Evolutionary conservation across 768 basidiomycete genomes (phyloP).

Genomic region (Amanita pallidorosea): DNA sequence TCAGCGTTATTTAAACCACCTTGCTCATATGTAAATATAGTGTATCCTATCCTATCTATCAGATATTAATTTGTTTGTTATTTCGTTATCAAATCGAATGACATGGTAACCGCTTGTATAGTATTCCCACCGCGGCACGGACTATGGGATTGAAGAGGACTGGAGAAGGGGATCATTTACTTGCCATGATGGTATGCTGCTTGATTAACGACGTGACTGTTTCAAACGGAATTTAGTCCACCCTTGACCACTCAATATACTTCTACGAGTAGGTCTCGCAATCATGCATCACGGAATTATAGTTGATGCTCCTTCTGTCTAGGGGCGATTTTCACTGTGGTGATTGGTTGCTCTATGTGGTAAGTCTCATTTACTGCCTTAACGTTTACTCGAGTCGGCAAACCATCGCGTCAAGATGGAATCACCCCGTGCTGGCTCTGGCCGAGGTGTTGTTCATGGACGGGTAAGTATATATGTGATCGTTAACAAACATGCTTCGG

Average conservation of each 20-base stretch:
- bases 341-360: conserved; percentile 74
- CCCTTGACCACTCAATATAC: conserved; percentile 71
- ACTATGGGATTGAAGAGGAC: conserved; percentile 43
- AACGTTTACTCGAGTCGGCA: neutral
- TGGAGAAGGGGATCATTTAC: conserved; percentile 35
- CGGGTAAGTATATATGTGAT: conserved; percentile 32
- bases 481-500: neutral
- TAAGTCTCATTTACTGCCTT: conserved; percentile 22
- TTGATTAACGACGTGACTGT: neutral
- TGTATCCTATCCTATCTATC: conserved; percentile 76
- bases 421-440: conserved; percentile 52
- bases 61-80: conserved; percentile 63
- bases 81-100: neutral
- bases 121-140: conserved; percentile 43
- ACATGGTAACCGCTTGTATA: conserved; percentile 17
- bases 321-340: conserved; percentile 71
- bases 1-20: conserved; percentile 1
- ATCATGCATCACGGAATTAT: neutral
- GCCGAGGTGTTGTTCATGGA: conserved; percentile 62
- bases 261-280: conserved; percentile 52
- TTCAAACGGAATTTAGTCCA: conserved; percentile 32
- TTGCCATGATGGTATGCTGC: conserved; percentile 52
- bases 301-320: conserved; percentile 3
- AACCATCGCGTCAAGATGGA: conserved; percentile 33
- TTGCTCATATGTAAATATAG: conserved; percentile 13